These are phyloP conservation scores for Chimonanthus salicifolius DNA, from an alignment of 164 flowering plant genomes.

Conservation along the genomic window DNA sequence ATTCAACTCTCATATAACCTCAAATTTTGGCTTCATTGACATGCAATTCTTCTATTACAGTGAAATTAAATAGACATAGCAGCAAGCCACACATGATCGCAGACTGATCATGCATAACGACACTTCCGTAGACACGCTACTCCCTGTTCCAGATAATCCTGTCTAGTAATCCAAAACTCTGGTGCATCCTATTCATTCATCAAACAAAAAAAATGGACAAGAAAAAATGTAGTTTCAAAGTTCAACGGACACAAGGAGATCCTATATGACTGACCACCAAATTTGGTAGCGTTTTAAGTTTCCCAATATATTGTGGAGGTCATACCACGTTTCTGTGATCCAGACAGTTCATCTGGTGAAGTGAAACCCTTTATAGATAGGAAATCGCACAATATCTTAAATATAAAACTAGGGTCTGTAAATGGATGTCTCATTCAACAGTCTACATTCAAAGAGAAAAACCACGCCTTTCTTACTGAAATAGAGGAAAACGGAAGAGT, in stretches of 20 bases:
- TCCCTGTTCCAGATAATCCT: slow-evolving; percentile 92
- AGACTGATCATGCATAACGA: slow-evolving; percentile 49
- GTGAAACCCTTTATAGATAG: not conserved
- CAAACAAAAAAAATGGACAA: not conserved
- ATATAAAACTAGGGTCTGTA: not conserved
- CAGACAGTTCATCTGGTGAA: not conserved
- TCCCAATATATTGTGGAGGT: not conserved
- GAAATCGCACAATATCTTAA: not conserved
- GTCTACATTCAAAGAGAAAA: not conserved
- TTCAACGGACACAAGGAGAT: not conserved
- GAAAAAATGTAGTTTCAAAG: too few species aligned
- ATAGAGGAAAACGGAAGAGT: too few species aligned
- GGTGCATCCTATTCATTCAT: slow-evolving; percentile 77
- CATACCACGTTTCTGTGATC: not conserved
- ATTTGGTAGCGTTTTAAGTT: not conserved
- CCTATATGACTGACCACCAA: not conserved
- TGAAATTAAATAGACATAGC: not conserved
- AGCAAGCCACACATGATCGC: not conserved
- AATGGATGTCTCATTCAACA: not conserved
- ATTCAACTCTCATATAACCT: not conserved
- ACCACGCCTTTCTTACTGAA: too few species aligned
- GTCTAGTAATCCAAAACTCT: slow-evolving; percentile 89
- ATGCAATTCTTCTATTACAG: not conserved
- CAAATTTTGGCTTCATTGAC: not conserved
- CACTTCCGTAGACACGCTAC: slow-evolving; percentile 74